Evolutionary conservation across 805 yeast species (phyloP), one percentile per base, ranked within the genome.

Genomic region (Lipomyces spencermartinsiae): DNA sequence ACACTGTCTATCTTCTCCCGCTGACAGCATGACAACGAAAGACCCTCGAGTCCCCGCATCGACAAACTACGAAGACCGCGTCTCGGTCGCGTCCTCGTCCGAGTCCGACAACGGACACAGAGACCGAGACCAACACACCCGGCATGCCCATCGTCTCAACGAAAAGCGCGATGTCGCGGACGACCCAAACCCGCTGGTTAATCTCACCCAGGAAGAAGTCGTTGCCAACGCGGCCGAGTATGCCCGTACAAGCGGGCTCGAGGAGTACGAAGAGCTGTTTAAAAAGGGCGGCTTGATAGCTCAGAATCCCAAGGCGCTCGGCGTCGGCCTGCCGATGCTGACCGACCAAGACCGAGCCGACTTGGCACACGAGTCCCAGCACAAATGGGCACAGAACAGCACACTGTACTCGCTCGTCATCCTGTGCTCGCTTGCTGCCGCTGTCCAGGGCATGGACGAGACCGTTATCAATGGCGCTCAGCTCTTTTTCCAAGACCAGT

Each of bases 371-470:
- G 91, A 87, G 71, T 77, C 77, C 63, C 71, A 79, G 6, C 85
- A 85, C 58, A 83, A 86, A 34, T 79, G 88, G 79, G 68, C 75
- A 31, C 90, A 81, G 60, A 80, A 81, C 8, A 62, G 63, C 43
- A 66, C 80, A 14, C 76, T 83, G 76, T 81, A 84, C 74, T 73
- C 80, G 77, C 83, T 85, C 25, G 84, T 86, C 77, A 83, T 87
- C 8, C 78, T 87, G 74, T 87, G 89, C 58, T 88, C 91, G 2
- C 80, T 88, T 81, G 87, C 90, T 60, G 86, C 86, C 19, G 89
- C 90, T 3, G 87, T 89, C 4, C 90, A 88, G 75, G 92, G 92
- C 63, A 87, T 87, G 90, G 92, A 89, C 76, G 90, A 89, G 76
- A 84, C 91, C 6, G 91, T 87, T 9, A 80, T 87, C 67, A 87